Base-by-base conservation (phyloP, 2,329 filamentous ascomycete genomes). In the Calonectria pseudoturangicola region DNA sequence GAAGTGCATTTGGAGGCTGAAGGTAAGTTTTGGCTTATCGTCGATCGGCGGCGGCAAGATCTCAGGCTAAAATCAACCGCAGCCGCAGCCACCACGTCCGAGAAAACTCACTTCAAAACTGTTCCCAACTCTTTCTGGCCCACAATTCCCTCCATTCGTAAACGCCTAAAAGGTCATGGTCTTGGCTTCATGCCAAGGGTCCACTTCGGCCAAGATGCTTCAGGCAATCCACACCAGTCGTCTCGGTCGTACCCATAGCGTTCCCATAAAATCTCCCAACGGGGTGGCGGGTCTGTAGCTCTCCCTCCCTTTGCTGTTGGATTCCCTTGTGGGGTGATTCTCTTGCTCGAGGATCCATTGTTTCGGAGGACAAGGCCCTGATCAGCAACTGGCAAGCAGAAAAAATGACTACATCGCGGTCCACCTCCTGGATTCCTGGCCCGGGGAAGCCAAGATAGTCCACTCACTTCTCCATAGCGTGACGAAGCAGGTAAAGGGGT, bases 161-260 rank as follows among this genome's bases (percentile, higher is more conserved):
- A 36, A 25, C 39, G 33, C 54, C 54, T 33, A 41, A 58, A 58
- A 58, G 21, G 25, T 21, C 33, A 58, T 27, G 54, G 54, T 39
- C 54, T 58, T 58, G 54, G 54, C 54, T 58, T 41, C 33, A 41
- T 58, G 54, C 54, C 54, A 58, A 58, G 54, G 54, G 33, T 12
- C 54, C 54, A 58, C 54, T 58, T 58, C 54, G 54, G 54, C 33
- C 54, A 58, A 58, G 39, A 39, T n/a, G 36, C 10, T 58, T 27
- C 36, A 39, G 33, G 54, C 33, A 58, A 58, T 41, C 54, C 54
- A 41, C 33, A 58, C 30, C 51, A 56, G 51, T 9, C 54, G 33
- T 39, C 54, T 41, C 33, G n/a, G 30, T 58, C 54, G 54, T 58
- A 58, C 39, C 54, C 54, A 58, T 58, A 58, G 39, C 30, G 33